Conservation (phyloP, 345 rosid species). For the Diplotaxis tenuifolia region DNA sequence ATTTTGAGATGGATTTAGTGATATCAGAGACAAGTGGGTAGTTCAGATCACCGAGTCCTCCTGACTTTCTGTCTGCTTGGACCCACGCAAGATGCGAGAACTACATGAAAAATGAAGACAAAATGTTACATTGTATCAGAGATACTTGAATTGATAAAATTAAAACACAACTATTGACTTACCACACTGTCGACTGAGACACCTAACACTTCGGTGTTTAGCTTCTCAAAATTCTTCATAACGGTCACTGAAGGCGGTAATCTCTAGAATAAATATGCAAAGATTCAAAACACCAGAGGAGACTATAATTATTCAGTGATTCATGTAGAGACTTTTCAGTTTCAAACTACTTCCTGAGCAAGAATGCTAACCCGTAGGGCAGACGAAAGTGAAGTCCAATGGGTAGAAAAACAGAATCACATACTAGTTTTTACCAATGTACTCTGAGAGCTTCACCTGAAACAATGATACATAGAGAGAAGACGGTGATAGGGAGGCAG, state of each 20-base stretch:
- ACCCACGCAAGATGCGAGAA: slow-evolving; percentile 91
- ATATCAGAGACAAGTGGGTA: slow-evolving; percentile 78
- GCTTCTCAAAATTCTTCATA: slow-evolving; percentile 69
- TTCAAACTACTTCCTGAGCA: not conserved
- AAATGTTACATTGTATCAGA: not conserved
- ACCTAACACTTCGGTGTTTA: slow-evolving; percentile 77
- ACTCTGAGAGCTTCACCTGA: slow-evolving; percentile 86
- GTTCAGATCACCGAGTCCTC: slow-evolving; percentile 89
- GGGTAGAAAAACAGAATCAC: slow-evolving; percentile 95
- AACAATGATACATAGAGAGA: slow-evolving; percentile 33
- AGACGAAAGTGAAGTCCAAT: slow-evolving; percentile 94
- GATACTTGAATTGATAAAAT: not conserved
- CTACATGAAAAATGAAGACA: slow-evolving; percentile 37
- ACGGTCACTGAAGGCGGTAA: slow-evolving; percentile 93
- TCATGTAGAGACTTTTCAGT: not conserved
- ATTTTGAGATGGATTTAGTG: slow-evolving; percentile 76
- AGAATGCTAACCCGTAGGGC: slow-evolving; percentile 83
- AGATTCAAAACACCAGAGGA: not conserved
- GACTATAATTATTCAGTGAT: not conserved
- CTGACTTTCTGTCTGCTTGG: slow-evolving; percentile 84
- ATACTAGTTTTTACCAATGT: slow-evolving; percentile 89
- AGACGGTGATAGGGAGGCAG: slow-evolving; percentile 29
- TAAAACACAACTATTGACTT: slow-evolving; percentile 26
- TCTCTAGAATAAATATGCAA: slow-evolving; percentile 45
- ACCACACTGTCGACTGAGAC: slow-evolving; percentile 91